Percentiles rank a stretch among this genome's conserved stretches.
Evolutionary conservation across 805 yeast species (phyloP).

Genomic region (Ogataea henricii): DNA sequence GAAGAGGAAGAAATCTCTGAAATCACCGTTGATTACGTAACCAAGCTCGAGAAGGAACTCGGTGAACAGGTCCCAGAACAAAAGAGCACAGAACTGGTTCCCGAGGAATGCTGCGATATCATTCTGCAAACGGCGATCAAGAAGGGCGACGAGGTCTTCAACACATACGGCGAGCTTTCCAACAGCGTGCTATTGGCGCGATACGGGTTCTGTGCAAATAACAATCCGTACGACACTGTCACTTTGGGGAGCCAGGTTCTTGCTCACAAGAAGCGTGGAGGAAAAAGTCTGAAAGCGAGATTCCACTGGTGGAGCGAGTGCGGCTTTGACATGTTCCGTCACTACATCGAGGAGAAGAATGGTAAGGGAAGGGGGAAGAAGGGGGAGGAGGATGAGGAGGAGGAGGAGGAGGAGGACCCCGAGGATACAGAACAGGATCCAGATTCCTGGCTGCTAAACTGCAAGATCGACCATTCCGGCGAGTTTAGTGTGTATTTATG

Average conservation of each 20-base stretch:
- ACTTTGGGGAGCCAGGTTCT: conserved; percentile 53
- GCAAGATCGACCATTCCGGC: conserved; percentile 48
- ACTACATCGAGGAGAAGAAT: conserved; percentile 16
- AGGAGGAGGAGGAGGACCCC: conserved; percentile 32
- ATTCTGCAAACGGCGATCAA: conserved; percentile 46
- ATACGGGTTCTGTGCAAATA: conserved; percentile 71
- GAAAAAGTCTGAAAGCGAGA: conserved; percentile 18
- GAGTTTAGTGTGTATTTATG: conserved; percentile 45
- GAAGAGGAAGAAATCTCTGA: conserved; percentile 25
- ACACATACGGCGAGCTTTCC: conserved; percentile 77
- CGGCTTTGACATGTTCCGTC: conserved; percentile 22
- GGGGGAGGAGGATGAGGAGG: conserved; percentile 18
- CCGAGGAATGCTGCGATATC: conserved; percentile 73
- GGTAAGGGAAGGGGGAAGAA: not conserved
- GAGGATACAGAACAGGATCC: conserved; percentile 36
- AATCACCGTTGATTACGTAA: conserved; percentile 37
- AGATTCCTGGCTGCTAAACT: conserved; percentile 30
- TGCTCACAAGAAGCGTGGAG: conserved; percentile 19
- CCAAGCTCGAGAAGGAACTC: conserved; percentile 32
- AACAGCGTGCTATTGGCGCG: conserved; percentile 68
- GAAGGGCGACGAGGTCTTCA: conserved; percentile 65
- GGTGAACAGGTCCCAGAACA: conserved; percentile 32
- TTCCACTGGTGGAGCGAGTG: conserved; percentile 30
- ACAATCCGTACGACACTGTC: conserved; percentile 58
- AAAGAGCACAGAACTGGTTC: conserved; percentile 23